Evolutionary conservation across 2,329 filamentous ascomycete species (phyloP), one percentile per base, ranked within the genome.

Genomic region (Zymoseptoria pseudotritici): DNA sequence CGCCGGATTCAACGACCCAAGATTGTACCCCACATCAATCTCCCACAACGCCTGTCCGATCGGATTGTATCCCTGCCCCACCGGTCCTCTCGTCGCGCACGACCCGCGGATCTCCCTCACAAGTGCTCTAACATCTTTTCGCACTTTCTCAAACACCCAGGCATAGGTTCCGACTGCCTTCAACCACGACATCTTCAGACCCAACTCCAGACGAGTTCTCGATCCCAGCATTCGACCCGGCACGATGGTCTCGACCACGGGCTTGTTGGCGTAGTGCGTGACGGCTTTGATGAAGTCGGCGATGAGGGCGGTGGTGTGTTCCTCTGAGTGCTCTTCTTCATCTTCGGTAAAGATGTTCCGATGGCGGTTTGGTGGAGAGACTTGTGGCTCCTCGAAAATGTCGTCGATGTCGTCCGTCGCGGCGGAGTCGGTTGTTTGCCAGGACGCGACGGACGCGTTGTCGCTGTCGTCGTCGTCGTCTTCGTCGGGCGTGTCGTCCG

Each of bases 231-330:
- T 46, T 2, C 13, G 36, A 3, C 36, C 36, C 1, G 6, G 1
- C 13, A 46, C 36, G 36, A 46, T 46, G 13, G 36, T 46, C 51
- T 62, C 57, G 5, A 50, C 50, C 4, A 62, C 53, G 4, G 58
- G 58, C 55, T 61, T 20, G 26, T 65, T 53, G 11, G 64, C 62
- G 21, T 63, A 66, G 2, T 61, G 36, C n/a, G 56, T 36, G 7
- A 65, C 52, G 10, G 63, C 26, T 21, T 59, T 58, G 3, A 56
- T 59, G 22, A 66, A 52, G 36, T 13, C 36, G 36, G 10, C 36
- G 36, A 46, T 46, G 5, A 46, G 36, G 1, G 13, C 36, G 36
- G 36, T 46, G 13, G 36, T 46, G 17, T 46, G 36, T 7, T 46
- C 36, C 7, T 46, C 36, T 2, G 13, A 46, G 36, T 17, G 13